Conservation (phyloP, 2,329 filamentous ascomycete genomes). For the Paraphoma sp. region DNA sequence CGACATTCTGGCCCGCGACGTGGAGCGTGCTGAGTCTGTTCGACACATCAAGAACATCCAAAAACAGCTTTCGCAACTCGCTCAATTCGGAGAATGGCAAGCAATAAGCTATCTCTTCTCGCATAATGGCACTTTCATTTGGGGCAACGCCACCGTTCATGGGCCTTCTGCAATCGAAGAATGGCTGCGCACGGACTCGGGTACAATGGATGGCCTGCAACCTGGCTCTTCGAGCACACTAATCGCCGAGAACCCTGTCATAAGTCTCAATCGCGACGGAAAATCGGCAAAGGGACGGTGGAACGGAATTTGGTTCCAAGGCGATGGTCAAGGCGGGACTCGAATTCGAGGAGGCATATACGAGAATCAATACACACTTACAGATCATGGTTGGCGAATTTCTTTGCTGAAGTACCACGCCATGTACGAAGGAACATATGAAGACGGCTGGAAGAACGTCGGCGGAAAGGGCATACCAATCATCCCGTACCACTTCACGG, state of each 20-base stretch:
- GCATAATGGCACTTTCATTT: constrained; percentile 20
- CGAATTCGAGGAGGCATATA: constrained; percentile 32
- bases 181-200: constrained; percentile 24
- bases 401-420: constrained; percentile 26
- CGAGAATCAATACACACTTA: constrained; percentile 27
- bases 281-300: constrained; percentile 27
- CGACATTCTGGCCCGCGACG: constrained; percentile 18
- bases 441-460: constrained; percentile 30
- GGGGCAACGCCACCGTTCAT: constrained; percentile 23
- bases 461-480: constrained; percentile 17
- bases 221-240: constrained; percentile 24
- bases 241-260: constrained; percentile 27
- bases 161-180: constrained; percentile 15
- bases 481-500: constrained; percentile 31
- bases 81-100: constrained; percentile 22
- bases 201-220: constrained; percentile 23
- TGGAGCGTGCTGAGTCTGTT: constrained; percentile 29
- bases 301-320: constrained; percentile 30
- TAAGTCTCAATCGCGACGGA: constrained; percentile 25
- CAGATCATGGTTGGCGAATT: constrained; percentile 20
- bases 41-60: constrained; percentile 32
- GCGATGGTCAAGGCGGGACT: constrained; percentile 25
- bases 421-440: constrained; percentile 28
- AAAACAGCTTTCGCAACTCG: constrained; percentile 25
- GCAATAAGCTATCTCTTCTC: constrained; percentile 22